Evolutionary conservation across 164 flowering plant genomes (phyloP).

Genomic region (Dillenia turbinata): DNA sequence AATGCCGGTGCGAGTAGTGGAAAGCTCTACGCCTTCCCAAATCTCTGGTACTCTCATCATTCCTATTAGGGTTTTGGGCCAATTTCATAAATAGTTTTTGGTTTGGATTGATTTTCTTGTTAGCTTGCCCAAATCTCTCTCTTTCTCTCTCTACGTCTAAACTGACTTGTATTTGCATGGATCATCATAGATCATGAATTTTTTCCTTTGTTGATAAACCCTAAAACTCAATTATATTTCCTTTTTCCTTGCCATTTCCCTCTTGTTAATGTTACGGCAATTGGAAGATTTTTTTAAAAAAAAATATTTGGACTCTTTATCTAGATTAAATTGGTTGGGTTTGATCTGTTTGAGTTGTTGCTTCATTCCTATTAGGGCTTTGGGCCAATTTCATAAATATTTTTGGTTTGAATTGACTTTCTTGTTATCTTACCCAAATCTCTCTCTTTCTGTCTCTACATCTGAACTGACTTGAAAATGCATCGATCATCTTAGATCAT

Average conservation of each 20-base stretch:
- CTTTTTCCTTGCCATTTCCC: too few relatives aligned
- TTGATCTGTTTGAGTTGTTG: not conserved
- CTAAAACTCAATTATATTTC: too few relatives aligned
- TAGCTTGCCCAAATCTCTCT: not conserved
- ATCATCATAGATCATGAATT: too few relatives aligned
- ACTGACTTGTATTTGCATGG: not conserved
- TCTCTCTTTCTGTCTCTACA: too few relatives aligned
- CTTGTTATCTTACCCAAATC: not conserved
- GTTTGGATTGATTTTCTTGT: not conserved
- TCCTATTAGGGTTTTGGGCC: not conserved
- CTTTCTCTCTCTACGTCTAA: too few relatives aligned
- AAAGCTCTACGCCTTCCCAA: slow-evolving; percentile 50
- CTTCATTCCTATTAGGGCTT: not conserved
- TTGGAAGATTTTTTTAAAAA: not conserved
- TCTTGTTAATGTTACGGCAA: too few relatives aligned
- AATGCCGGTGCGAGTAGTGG: slow-evolving; percentile 82
- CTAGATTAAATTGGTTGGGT: not conserved
- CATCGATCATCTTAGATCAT: too few relatives aligned
- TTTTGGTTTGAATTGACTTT: not conserved
- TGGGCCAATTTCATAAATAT: not conserved
- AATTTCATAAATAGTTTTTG: not conserved
- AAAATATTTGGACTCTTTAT: not conserved
- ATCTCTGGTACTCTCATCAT: slow-evolving; percentile 41
- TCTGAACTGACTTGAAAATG: too few relatives aligned
- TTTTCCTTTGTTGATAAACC: too few relatives aligned